A percentile compares a stretch with the other conserved stretches of the same genome.
Conservation (phyloP, 352 stramenopile genomes). For the Pythium graminicola region DNA sequence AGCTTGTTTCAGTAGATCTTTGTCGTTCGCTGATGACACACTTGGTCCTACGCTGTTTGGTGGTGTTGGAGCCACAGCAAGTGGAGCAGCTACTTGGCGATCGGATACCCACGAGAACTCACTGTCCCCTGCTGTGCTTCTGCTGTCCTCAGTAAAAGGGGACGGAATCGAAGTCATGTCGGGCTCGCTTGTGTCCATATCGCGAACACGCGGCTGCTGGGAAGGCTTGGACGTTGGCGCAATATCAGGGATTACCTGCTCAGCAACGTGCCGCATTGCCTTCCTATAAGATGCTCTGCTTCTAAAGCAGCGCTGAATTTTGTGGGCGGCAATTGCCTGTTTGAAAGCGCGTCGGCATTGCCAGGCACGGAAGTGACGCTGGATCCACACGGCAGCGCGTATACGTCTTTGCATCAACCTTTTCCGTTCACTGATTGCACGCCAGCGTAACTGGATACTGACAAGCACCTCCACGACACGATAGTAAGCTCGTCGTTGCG, state of each 20-base stretch:
- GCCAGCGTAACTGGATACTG: constrained; percentile 53
- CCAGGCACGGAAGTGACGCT: constrained; percentile 33
- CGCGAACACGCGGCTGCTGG: not conserved
- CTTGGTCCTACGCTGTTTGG: constrained; percentile 13
- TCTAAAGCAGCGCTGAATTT: constrained; percentile 13
- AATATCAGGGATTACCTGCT: not conserved
- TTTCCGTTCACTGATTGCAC: constrained; percentile 43
- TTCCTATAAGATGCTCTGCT: constrained; percentile 1
- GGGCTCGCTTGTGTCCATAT: not conserved
- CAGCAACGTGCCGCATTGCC: not conserved
- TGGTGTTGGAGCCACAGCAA: not conserved
- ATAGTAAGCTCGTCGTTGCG: constrained; percentile 28
- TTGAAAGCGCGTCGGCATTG: constrained; percentile 3
- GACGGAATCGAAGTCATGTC: not conserved
- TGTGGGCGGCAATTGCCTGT: not conserved
- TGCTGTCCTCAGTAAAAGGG: constrained; percentile 15
- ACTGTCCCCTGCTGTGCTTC: constrained; percentile 16
- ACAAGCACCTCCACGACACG: constrained; percentile 30
- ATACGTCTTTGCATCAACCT: constrained; percentile 27
- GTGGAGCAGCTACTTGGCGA: not conserved
- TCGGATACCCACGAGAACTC: constrained; percentile 19
- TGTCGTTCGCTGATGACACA: constrained; percentile 1
- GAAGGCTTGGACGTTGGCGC: not conserved
- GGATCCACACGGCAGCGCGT: constrained; percentile 30
- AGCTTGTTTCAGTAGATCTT: constrained; percentile 28